Evolutionary conservation across 345 rosid species (phyloP).

Genomic region (Boechera divaricarpa): DNA sequence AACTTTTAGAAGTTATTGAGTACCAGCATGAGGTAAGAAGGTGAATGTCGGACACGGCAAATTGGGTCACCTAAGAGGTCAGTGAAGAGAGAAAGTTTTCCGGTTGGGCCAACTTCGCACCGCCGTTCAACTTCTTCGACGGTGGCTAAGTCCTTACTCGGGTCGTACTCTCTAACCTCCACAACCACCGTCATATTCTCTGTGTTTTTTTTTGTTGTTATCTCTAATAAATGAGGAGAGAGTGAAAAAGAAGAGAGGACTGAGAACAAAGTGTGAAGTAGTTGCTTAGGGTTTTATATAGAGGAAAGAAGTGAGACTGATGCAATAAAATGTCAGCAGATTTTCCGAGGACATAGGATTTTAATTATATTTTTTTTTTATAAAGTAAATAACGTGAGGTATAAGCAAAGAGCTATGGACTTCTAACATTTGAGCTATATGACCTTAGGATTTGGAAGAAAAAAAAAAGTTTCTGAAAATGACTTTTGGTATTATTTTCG

Average conservation of each 20-base stretch:
- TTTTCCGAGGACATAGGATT: slow-evolving; percentile 35
- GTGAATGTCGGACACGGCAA: slow-evolving; percentile 97
- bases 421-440: slow-evolving; percentile 1
- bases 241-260: slow-evolving; percentile 7
- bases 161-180: slow-evolving; percentile 76
- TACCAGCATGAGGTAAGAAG: slow-evolving; percentile 98
- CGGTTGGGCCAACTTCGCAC: slow-evolving; percentile 77
- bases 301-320: slow-evolving; percentile 34
- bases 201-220: background rate
- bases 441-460: background rate
- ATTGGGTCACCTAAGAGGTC: slow-evolving; percentile 96
- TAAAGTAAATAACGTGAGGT: slow-evolving; percentile 29
- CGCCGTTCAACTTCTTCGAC: slow-evolving; percentile 81
- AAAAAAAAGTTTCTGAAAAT: slow-evolving; percentile 10
- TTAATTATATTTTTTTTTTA: background rate
- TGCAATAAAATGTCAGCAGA: slow-evolving; percentile 33
- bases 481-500: slow-evolving; percentile 26
- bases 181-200: slow-evolving; percentile 43
- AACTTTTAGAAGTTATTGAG: background rate
- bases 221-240: background rate
- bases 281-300: slow-evolving; percentile 40
- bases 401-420: slow-evolving; percentile 30
- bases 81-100: slow-evolving; percentile 72
- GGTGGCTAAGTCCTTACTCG: slow-evolving; percentile 54
- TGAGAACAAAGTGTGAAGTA: slow-evolving; percentile 31